phyloP scores from a whole-genome alignment of 164 flowering plant species.

The Aristolochia fimbriata region DNA sequence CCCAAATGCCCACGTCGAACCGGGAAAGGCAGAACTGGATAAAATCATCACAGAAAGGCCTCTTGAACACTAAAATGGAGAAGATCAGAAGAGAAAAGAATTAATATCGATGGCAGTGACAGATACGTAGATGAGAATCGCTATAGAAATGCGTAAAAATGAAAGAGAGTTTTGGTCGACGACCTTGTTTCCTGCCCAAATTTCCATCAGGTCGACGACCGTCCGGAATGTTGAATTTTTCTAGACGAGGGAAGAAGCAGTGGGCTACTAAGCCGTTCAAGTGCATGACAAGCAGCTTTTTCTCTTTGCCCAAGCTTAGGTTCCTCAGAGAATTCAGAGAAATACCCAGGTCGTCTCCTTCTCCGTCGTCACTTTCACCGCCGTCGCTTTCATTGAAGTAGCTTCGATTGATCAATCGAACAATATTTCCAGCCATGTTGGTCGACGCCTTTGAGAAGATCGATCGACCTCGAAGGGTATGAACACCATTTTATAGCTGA shows the following conservation, averaged over 20 bases:
- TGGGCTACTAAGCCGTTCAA: conserved; percentile 73
- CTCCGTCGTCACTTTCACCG: background rate
- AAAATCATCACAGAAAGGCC: conserved; percentile 65
- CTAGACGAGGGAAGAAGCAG: conserved; percentile 22
- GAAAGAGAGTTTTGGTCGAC: too few species aligned
- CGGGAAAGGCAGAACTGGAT: conserved; percentile 66
- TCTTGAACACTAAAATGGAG: conserved; percentile 48
- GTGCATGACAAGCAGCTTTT: conserved; percentile 63
- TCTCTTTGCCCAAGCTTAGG: background rate
- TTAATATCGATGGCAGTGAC: background rate
- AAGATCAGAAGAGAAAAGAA: background rate
- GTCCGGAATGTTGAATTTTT: conserved; percentile 16
- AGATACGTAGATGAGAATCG: background rate
- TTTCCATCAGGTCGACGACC: conserved; percentile 23
- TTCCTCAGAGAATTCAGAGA: background rate
- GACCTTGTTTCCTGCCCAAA: conserved; percentile 42
- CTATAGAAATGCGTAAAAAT: background rate
- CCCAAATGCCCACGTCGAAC: conserved; percentile 81
- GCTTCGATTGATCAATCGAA: background rate
- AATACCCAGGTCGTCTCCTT: background rate
- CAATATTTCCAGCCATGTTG: background rate
- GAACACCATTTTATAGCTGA: too few species aligned
- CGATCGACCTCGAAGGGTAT: too few species aligned
- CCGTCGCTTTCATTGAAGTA: background rate
- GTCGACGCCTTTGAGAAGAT: background rate